Conservation (phyloP, 108 stramenopile genomes). For the Nitzschia sp. region DNA sequence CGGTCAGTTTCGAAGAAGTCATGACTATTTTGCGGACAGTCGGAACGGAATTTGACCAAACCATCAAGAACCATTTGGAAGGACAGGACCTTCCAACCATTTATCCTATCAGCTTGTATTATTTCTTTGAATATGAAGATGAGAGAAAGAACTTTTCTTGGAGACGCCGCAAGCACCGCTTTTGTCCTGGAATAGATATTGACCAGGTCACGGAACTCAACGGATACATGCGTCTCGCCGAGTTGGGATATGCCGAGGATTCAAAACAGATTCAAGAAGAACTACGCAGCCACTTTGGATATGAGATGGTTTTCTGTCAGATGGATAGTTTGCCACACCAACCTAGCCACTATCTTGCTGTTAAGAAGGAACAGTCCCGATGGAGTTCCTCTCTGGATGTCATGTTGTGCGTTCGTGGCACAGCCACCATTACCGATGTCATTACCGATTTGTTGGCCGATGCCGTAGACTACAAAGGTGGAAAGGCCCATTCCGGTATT, state of each 20-base stretch:
- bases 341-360: slow-evolving; percentile 76
- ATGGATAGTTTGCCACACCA: slow-evolving; percentile 58
- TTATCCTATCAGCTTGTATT: slow-evolving; percentile 31
- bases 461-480: slow-evolving; percentile 60
- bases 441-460: slow-evolving; percentile 77
- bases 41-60: slow-evolving; percentile 12
- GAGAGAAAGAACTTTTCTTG: slow-evolving; percentile 73
- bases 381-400: slow-evolving; percentile 59
- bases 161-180: slow-evolving; percentile 78
- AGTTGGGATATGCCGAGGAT: slow-evolving; percentile 63
- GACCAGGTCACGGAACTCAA: slow-evolving; percentile 63
- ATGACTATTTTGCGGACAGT: slow-evolving; percentile 9
- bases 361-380: slow-evolving; percentile 59
- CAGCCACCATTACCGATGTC: slow-evolving; percentile 72
- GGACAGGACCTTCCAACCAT: slow-evolving; percentile 18
- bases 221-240: slow-evolving; percentile 55
- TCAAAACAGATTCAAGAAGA: slow-evolving; percentile 58
- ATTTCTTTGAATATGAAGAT: slow-evolving; percentile 78
- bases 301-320: slow-evolving; percentile 57
- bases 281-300: slow-evolving; percentile 29
- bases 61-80: slow-evolving; percentile 17
- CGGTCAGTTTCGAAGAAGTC: slow-evolving; percentile 23
- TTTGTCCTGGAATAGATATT: slow-evolving; percentile 50
- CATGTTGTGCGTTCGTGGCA: slow-evolving; percentile 75
- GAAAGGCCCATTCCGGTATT: slow-evolving; percentile 73